Evolutionary conservation across 176 grass and related monocot species (phyloP).

Genomic region (Ensete ventricosum): DNA sequence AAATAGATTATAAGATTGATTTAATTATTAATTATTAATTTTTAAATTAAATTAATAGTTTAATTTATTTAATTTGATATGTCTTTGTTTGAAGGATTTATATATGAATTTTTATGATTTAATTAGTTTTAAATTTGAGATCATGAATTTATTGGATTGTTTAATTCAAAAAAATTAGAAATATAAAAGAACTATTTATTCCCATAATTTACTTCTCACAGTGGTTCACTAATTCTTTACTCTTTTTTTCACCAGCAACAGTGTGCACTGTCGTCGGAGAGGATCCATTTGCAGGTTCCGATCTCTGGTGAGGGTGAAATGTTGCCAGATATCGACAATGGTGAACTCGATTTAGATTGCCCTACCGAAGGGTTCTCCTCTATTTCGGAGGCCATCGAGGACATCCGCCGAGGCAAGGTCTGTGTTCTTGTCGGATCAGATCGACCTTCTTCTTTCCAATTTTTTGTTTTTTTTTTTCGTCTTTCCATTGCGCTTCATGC

Average conservation of each 20-base stretch:
- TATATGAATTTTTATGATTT: no score
- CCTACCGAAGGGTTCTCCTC: conserved; percentile 73
- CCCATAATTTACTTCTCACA: not conserved
- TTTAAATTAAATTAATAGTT: no score
- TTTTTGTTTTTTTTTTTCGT: not conserved
- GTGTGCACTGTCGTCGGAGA: not conserved
- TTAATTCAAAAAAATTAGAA: no score
- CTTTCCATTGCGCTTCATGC: not conserved
- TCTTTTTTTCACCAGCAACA: not conserved
- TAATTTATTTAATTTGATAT: no score
- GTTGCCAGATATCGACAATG: conserved; percentile 14
- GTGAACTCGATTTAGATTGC: conserved; percentile 63
- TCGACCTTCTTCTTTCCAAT: not conserved
- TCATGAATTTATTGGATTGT: no score
- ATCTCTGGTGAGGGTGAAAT: conserved; percentile 12
- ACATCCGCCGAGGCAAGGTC: conserved; percentile 76
- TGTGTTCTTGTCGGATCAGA: conserved; percentile 1
- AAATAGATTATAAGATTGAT: no score
- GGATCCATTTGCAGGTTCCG: conserved; percentile 1
- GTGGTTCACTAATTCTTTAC: not conserved
- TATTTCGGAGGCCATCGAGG: conserved; percentile 62
- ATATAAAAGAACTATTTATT: no score
- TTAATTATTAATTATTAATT: no score
- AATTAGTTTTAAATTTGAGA: no score
- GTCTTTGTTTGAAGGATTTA: no score